These are phyloP conservation scores for Circinella minor DNA, from an alignment of 371 early-diverging fungal genomes.

Conservation along the genomic window DNA sequence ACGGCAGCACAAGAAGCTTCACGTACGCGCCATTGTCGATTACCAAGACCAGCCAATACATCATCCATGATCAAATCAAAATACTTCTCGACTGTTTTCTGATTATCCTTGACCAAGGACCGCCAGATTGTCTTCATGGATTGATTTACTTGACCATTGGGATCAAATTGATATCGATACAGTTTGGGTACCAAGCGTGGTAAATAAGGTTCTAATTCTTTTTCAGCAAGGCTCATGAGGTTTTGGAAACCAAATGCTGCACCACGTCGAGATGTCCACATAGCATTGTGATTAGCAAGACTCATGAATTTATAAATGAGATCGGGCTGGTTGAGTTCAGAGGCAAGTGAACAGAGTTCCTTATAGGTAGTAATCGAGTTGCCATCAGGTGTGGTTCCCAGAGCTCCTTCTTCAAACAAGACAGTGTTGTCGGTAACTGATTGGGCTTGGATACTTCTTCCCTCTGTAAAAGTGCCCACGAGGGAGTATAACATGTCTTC, in stretches of 20 bases:
- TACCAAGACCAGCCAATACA: constrained; percentile 73
- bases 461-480: constrained; percentile 68
- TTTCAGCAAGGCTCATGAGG: constrained; percentile 79
- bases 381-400: constrained; percentile 86
- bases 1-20: constrained; percentile 82
- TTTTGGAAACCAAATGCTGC: constrained; percentile 88
- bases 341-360: constrained; percentile 85
- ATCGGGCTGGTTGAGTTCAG: constrained; percentile 93
- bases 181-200: constrained; percentile 82
- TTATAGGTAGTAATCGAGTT: constrained; percentile 83
- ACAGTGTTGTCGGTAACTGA: constrained; percentile 81
- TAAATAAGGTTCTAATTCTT: constrained; percentile 79
- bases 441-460: constrained; percentile 59
- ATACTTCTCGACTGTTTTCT: constrained; percentile 77
- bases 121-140: constrained; percentile 92
- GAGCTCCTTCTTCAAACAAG: constrained; percentile 70
- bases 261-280: constrained; percentile 92
- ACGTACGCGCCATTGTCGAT: constrained; percentile 88
- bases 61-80: constrained; percentile 86
- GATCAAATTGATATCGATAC: constrained; percentile 88
- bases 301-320: constrained; percentile 95
- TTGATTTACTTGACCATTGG: constrained; percentile 82
- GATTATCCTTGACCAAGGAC: constrained; percentile 77
- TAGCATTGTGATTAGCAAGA: constrained; percentile 87
- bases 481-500: constrained; percentile 67